A percentile compares a stretch with the other conserved stretches of the same genome.
Conservation (phyloP, 23 red algal species). For the Gracilaria vermiculophylla region DNA sequence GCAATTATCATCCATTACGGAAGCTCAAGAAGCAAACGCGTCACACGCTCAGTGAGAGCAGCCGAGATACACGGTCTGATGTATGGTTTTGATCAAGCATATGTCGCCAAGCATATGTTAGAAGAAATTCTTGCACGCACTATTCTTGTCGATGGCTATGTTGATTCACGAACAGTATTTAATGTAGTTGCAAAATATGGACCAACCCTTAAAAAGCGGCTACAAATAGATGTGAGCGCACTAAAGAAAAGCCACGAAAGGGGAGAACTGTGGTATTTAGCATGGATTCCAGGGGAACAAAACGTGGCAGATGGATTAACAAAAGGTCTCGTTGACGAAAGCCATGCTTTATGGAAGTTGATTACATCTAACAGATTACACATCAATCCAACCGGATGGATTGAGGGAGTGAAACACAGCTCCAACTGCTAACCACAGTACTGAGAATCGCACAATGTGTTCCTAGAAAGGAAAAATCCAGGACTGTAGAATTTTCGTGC, state of each 20-base stretch:
- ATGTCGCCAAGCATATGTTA: too few relatives aligned
- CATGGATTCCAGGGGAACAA: constrained; percentile 10
- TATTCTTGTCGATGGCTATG: constrained; percentile 35
- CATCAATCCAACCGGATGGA: background rate
- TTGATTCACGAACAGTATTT: constrained; percentile 40
- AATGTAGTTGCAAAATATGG: constrained; percentile 8
- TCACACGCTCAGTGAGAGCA: constrained; percentile 28
- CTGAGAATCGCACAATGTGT: too few relatives aligned
- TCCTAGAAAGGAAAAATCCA: background rate
- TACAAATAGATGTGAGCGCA: constrained; percentile 29
- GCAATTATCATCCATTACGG: constrained; percentile 28
- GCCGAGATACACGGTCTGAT: too few relatives aligned
- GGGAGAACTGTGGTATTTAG: constrained; percentile 14
- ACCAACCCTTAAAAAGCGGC: constrained; percentile 7
- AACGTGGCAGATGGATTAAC: constrained; percentile 18
- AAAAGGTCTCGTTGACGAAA: background rate
- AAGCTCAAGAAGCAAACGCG: background rate
- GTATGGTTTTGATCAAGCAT: too few relatives aligned
- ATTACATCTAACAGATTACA: background rate
- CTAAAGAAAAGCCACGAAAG: constrained; percentile 18
- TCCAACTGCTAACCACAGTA: too few relatives aligned
- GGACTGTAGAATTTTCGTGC: background rate
- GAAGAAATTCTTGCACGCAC: background rate
- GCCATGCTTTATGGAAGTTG: too few relatives aligned
- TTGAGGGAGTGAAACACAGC: background rate